Percentiles rank a stretch among this genome's conserved stretches.
These are phyloP conservation scores for Acanthamoeba comandoni DNA, from an alignment of 208 protist species.

Conservation along the genomic window DNA sequence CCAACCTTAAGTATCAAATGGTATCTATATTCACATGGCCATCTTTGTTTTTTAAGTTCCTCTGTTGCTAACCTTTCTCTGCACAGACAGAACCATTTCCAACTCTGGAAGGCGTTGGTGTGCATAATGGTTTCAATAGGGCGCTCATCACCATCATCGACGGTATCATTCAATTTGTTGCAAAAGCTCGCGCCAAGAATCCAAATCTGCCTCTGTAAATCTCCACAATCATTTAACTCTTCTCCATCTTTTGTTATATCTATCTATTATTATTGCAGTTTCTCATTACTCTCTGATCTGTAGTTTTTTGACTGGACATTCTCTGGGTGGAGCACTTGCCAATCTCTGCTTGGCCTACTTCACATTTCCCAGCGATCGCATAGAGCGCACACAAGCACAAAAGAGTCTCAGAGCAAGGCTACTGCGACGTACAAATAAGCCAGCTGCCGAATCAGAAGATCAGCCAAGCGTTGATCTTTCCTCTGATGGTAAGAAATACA, in stretches of 20 bases:
- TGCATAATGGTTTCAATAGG: background rate
- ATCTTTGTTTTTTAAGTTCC: background rate
- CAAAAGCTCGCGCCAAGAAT: background rate
- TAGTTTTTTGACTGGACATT: conserved; percentile 52
- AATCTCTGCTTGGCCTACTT: conserved; percentile 43
- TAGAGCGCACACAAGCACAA: too few species aligned
- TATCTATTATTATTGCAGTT: conserved; percentile 5
- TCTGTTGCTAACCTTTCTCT: background rate
- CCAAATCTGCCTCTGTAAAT: conserved; percentile 31
- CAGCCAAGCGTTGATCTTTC: too few species aligned
- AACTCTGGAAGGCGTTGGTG: background rate
- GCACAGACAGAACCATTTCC: conserved; percentile 10
- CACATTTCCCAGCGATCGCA: conserved; percentile 7
- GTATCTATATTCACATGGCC: background rate
- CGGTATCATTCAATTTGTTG: conserved; percentile 4
- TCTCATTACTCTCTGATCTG: background rate
- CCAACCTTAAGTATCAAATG: conserved; percentile 14
- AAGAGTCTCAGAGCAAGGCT: too few species aligned
- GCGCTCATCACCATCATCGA: conserved; percentile 19
- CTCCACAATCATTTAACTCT: background rate
- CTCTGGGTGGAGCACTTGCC: conserved; percentile 66
- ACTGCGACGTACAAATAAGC: too few species aligned
- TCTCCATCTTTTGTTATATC: background rate
- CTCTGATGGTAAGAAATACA: too few species aligned
- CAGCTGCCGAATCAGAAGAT: too few species aligned